phyloP scores from a whole-genome alignment of 2,329 filamentous ascomycete genomes.

The Hortaea sp. region DNA sequence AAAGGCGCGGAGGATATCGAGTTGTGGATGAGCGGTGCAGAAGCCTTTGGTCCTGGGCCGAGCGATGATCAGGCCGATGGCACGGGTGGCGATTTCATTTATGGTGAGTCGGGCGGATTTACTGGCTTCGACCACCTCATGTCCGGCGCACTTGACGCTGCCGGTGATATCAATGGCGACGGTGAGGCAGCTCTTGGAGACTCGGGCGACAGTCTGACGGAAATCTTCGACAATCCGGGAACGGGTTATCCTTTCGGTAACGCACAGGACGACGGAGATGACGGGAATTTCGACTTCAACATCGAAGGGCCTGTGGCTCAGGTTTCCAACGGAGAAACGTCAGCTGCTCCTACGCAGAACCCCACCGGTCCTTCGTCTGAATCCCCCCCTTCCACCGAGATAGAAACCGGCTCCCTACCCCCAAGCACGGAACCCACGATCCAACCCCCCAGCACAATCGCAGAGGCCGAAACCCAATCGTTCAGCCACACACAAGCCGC shows the following conservation, averaged over 20 bases:
- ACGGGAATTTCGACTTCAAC: too few species aligned
- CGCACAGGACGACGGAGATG: neutral
- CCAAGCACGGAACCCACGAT: too few species aligned
- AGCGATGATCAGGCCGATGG: too few species aligned
- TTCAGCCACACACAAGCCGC: too few species aligned
- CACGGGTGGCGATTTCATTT: neutral
- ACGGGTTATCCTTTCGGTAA: neutral
- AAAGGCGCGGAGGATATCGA: neutral
- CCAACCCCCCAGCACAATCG: too few species aligned
- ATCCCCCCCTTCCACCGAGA: too few species aligned
- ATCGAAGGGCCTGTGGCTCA: too few species aligned
- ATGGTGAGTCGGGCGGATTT: neutral
- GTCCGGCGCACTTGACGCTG: neutral
- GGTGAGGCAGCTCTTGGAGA: neutral
- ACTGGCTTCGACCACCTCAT: neutral
- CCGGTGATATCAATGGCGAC: neutral
- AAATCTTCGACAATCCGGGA: neutral
- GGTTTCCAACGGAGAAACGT: too few species aligned
- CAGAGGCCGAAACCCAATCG: too few species aligned
- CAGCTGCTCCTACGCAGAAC: too few species aligned
- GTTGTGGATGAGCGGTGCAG: slow-evolving; percentile 5
- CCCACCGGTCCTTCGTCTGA: too few species aligned
- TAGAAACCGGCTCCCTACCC: too few species aligned
- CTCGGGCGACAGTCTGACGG: neutral
- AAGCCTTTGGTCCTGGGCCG: neutral